These are phyloP conservation scores for Speleostelium caveatum DNA, from an alignment of 78 protist species.

Conservation along the genomic window DNA sequence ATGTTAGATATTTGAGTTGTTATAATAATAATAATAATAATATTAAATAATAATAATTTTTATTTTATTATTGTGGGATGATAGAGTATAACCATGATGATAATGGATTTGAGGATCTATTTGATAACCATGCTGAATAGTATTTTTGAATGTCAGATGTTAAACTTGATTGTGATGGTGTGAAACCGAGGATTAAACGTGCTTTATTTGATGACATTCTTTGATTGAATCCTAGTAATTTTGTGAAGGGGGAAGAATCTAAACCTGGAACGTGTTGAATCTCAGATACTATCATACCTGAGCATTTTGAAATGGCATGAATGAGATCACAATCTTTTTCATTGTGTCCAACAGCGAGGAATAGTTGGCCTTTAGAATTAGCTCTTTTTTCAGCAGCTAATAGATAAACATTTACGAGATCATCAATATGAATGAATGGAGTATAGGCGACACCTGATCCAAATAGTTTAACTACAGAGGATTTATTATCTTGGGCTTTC, in stretches of 20 bases:
- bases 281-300: not conserved
- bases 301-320: not conserved
- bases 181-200: not conserved
- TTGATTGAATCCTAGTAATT: not conserved
- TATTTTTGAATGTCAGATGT: not conserved
- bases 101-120: not conserved
- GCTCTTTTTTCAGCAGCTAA: not conserved
- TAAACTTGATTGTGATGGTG: not conserved
- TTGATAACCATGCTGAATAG: not conserved
- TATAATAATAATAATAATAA: too few relatives aligned
- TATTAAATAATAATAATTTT: too few relatives aligned
- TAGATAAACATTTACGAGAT: not conserved
- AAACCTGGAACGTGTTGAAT: not conserved
- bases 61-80: too few relatives aligned
- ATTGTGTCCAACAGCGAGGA: not conserved
- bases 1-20: too few relatives aligned
- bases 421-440: not conserved
- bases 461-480: not conserved
- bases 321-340: constrained; percentile 4
- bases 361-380: not conserved
- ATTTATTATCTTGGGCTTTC: not conserved
- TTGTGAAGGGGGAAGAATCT: not conserved
- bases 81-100: too few relatives aligned
- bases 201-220: not conserved
- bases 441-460: not conserved